phyloP scores from a whole-genome alignment of 805 yeast genomes.

The Starmerella vaccinii region DNA sequence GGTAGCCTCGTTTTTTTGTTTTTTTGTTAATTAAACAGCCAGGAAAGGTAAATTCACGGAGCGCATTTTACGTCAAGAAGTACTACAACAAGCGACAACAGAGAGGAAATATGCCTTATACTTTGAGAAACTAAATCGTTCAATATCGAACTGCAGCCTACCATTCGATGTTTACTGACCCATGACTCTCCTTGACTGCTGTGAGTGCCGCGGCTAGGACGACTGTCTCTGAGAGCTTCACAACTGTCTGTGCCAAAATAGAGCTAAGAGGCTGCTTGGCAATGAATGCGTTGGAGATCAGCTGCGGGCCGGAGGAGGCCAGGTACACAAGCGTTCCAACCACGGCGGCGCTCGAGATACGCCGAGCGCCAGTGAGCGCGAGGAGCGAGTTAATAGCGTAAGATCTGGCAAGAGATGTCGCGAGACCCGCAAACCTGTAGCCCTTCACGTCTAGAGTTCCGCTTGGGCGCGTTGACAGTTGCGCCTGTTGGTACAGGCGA shows the following conservation, averaged over 20 bases:
- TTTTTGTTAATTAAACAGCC: not conserved
- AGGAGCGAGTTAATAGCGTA: constrained; percentile 35
- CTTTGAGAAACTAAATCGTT: too few species aligned
- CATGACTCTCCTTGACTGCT: constrained; percentile 1
- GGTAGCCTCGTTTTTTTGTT: constrained; percentile 23
- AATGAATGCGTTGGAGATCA: constrained; percentile 29
- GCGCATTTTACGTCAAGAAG: too few species aligned
- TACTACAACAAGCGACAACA: too few species aligned
- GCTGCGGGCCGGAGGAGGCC: constrained; percentile 30
- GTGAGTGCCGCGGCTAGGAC: constrained; percentile 33
- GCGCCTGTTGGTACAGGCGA: constrained; percentile 32
- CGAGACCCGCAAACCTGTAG: constrained; percentile 29
- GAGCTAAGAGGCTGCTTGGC: constrained; percentile 31
- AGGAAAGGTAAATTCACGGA: too few species aligned
- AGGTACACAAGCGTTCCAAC: constrained; percentile 34
- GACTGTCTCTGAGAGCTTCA: constrained; percentile 34
- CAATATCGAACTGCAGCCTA: not conserved
- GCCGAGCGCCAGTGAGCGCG: constrained; percentile 26
- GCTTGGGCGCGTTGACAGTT: constrained; percentile 28
- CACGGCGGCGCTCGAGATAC: constrained; percentile 28
- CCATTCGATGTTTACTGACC: not conserved
- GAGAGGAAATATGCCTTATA: too few species aligned
- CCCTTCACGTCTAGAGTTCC: constrained; percentile 29
- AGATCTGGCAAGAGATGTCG: constrained; percentile 32
- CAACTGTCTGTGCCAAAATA: constrained; percentile 28